Evolutionary conservation across 2,329 filamentous ascomycete genomes (phyloP), one percentile per base, ranked within the genome.

Genomic region (Macrophomina pseudophaseolina): DNA sequence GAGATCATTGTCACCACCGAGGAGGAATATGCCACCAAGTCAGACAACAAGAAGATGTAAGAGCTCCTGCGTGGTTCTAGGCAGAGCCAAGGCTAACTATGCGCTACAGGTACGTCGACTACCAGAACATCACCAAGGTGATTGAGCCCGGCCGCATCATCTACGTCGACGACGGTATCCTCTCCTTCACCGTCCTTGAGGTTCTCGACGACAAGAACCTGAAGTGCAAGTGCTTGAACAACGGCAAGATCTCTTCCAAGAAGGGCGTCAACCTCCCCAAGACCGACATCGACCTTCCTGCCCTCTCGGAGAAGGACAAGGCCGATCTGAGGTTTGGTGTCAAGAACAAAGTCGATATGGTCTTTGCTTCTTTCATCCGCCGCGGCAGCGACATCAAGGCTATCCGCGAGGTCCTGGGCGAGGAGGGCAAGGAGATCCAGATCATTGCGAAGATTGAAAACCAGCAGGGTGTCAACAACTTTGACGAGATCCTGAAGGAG

Each of bases 381-480:
- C 91, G 91, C 69, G 94, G 91, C 68, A 90, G 93, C 78, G 95
- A 99, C 80, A 97, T 99, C 85, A 88, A 86, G 73, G 89, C 94
- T 76, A 99, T 99, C 80, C 94, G 95, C 72, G 87, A 91, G 71
- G 91, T 98, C 69, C 89, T 99, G 63, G 95, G 95, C 70, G 87
- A 93, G 77, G 91, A 96, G 52, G 95, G 95, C 81, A 93, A 91
- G 84, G 90, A 97, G 81, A 97, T 99, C 76, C 94, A 99, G 86
- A 97, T 99, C 84, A 98, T 99, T 80, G 91, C 95, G 87, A 99
- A 99, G 91, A 97, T 99, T 74, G 95, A 99, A 88, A 99, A 99
- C 87, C 92, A 97, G 82, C 95, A 99, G 84, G 95, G 95, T 83
- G 91, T 99, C 72, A 98, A 99, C 90, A 99, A 99, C 88, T 99